These are phyloP conservation scores for Botrytis paeoniae DNA, from an alignment of 2,329 filamentous ascomycete species.

Conservation along the genomic window DNA sequence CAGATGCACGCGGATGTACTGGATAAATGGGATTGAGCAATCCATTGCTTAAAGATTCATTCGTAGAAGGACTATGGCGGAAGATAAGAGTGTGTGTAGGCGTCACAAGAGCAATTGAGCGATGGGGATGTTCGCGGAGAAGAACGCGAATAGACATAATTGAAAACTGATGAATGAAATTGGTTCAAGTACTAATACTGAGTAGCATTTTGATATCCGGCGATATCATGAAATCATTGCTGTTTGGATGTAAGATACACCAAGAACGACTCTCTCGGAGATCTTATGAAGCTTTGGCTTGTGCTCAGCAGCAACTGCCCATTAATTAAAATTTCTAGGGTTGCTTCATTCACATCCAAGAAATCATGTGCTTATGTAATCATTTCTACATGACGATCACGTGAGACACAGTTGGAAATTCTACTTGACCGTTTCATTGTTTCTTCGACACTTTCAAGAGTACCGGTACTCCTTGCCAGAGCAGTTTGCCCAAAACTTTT, in stretches of 20 bases:
- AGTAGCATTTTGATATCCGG: conserved; percentile 20
- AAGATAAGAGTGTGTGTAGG: conserved; percentile 79
- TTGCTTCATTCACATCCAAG: background rate
- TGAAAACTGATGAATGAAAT: conserved; percentile 16
- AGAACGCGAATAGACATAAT: conserved; percentile 39
- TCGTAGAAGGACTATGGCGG: conserved; percentile 68
- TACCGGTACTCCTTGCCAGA: background rate
- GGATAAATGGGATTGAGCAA: conserved; percentile 54
- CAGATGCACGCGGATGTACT: conserved; percentile 42
- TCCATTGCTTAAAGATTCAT: conserved; percentile 56
- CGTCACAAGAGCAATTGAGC: conserved; percentile 83
- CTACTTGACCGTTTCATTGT: background rate
- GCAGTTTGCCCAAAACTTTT: background rate
- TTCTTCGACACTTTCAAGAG: background rate
- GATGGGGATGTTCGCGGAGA: conserved; percentile 78
- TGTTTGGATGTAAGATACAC: conserved; percentile 4
- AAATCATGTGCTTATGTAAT: background rate
- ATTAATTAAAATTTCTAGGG: background rate
- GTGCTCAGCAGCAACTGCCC: conserved; percentile 1
- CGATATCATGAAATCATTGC: conserved; percentile 14
- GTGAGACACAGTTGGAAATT: background rate
- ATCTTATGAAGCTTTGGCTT: background rate
- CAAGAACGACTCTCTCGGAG: conserved; percentile 6
- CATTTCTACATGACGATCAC: background rate
- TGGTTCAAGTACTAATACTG: conserved; percentile 14